These are phyloP conservation scores for Tuber umbilicatum DNA, from an alignment of 495 filamentous ascomycete species.

Conservation along the genomic window DNA sequence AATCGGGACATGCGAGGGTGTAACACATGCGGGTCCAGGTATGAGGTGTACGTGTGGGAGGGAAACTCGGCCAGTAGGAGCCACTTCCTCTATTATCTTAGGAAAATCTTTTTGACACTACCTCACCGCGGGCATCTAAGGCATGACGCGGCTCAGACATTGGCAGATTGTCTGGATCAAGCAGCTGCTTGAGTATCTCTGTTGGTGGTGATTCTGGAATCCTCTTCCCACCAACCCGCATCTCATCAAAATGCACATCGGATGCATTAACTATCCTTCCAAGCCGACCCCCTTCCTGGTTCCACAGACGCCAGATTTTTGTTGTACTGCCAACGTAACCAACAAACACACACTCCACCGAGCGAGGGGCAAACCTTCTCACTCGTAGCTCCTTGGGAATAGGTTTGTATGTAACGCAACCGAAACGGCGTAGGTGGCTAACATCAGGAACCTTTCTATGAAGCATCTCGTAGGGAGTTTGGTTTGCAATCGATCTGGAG, in stretches of 20 bases:
- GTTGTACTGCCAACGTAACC: constrained; percentile 2
- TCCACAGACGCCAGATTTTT: constrained; percentile 9
- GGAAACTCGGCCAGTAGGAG: neutral
- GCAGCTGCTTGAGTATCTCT: neutral
- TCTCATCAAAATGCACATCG: neutral
- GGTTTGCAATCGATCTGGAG: neutral
- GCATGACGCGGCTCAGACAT: neutral
- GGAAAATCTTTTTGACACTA: neutral
- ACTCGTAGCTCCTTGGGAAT: constrained; percentile 8
- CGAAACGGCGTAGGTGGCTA: neutral
- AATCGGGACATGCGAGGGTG: too few species aligned
- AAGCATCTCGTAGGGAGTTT: neutral
- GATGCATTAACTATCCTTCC: constrained; percentile 1
- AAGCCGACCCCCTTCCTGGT: neutral
- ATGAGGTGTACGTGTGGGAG: neutral
- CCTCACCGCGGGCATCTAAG: neutral
- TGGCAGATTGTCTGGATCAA: neutral
- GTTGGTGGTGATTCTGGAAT: neutral
- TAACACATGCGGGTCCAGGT: neutral
- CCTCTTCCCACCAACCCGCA: neutral
- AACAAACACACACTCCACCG: constrained; percentile 2
- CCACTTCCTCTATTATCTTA: neutral
- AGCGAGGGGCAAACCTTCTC: neutral
- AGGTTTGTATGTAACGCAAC: neutral
- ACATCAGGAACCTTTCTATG: neutral